phyloP scores from a whole-genome alignment of 192 early-diverging fungal genomes.

The Ambispora gerdemannii region DNA sequence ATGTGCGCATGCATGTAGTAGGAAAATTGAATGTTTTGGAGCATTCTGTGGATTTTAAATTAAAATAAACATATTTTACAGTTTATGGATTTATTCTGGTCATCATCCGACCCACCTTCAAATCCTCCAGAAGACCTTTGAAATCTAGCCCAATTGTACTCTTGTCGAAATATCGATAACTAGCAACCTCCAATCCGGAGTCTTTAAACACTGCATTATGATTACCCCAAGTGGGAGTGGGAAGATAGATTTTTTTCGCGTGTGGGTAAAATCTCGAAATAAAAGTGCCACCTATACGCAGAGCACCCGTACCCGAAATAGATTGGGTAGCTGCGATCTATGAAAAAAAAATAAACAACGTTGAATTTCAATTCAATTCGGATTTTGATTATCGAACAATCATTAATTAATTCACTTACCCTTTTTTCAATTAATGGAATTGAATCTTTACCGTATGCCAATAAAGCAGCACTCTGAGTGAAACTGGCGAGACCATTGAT shows the following conservation, averaged over 20 bases:
- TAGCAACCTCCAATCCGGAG: constrained; percentile 78
- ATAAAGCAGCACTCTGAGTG: constrained; percentile 73
- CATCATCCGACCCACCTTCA: constrained; percentile 54
- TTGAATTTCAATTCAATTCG: no score
- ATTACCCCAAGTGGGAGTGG: constrained; percentile 97
- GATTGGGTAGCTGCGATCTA: constrained; percentile 86
- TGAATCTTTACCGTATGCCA: constrained; percentile 82
- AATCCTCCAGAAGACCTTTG: constrained; percentile 84
- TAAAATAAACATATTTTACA: no score
- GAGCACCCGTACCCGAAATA: constrained; percentile 96
- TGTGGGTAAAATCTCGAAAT: constrained; percentile 73
- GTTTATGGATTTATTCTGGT: no score
- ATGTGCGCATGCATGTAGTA: constrained; percentile 98
- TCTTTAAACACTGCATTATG: constrained; percentile 92
- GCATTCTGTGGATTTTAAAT: no score
- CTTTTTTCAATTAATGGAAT: constrained; percentile 62
- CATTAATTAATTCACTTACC: constrained; percentile 36
- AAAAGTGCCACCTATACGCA: constrained; percentile 90
- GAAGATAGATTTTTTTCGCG: constrained; percentile 86
- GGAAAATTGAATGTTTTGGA: constrained; percentile 82
- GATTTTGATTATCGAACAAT: background rate
- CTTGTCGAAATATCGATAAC: constrained; percentile 95
- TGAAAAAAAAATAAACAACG: background rate
- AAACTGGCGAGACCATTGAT: constrained; percentile 90
- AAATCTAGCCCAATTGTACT: constrained; percentile 91